Percentiles rank a stretch among this genome's conserved stretches.
Conservation (phyloP, 305 asterid species). For the Striga hermonthica region DNA sequence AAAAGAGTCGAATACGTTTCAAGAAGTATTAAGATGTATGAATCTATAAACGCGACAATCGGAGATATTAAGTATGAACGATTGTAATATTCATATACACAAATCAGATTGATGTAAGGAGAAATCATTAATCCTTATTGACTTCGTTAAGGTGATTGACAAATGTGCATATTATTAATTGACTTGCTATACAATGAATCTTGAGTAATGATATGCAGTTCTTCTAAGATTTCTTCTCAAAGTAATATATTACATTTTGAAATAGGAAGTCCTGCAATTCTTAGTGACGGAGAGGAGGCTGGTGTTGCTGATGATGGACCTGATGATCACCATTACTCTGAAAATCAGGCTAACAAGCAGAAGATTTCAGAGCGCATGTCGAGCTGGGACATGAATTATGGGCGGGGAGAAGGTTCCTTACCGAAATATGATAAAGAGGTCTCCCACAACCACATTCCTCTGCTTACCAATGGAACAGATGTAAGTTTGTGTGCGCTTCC, state of each 20-base stretch:
- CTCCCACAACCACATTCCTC: constrained; percentile 80
- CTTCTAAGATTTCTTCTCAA: constrained; percentile 25
- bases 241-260: constrained; percentile 17
- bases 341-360: constrained; percentile 61
- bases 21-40: too few relatives aligned
- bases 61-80: too few relatives aligned
- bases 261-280: constrained; percentile 92
- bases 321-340: constrained; percentile 50
- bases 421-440: constrained; percentile 96
- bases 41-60: too few relatives aligned
- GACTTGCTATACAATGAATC: constrained; percentile 15
- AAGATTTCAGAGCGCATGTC: constrained; percentile 83
- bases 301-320: constrained; percentile 51
- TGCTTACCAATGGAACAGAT: constrained; percentile 97
- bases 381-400: constrained; percentile 88
- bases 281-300: constrained; percentile 73
- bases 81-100: too few relatives aligned
- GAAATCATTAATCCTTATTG: too few relatives aligned
- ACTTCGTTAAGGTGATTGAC: not conserved
- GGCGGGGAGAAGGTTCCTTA: constrained; percentile 59
- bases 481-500: constrained; percentile 47
- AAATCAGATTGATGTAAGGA: too few relatives aligned
- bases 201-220: constrained; percentile 20
- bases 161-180: not conserved
- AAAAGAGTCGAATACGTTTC: not conserved